These are phyloP conservation scores for Xylariomycetidae sp. DNA, from an alignment of 2,329 filamentous ascomycete genomes.

Conservation along the genomic window DNA sequence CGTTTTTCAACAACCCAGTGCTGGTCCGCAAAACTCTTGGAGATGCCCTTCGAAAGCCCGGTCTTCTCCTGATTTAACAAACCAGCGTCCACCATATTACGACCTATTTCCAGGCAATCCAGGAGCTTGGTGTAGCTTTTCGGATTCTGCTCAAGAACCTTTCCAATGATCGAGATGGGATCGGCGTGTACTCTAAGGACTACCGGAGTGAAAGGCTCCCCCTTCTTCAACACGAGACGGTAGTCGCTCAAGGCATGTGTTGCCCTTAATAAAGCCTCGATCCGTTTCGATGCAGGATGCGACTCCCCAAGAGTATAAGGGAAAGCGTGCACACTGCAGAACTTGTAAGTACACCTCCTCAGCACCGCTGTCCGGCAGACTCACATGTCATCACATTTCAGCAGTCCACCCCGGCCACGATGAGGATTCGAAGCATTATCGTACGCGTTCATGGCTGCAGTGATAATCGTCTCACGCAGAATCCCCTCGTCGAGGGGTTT, in stretches of 20 bases:
- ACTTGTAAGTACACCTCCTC: slow-evolving; percentile 2
- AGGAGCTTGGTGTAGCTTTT: slow-evolving; percentile 69
- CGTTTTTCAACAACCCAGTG: slow-evolving; percentile 51
- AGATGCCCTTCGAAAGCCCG: slow-evolving; percentile 16
- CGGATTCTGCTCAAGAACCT: slow-evolving; percentile 69
- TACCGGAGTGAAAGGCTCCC: slow-evolving; percentile 73
- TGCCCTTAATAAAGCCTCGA: slow-evolving; percentile 61
- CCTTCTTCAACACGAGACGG: slow-evolving; percentile 70
- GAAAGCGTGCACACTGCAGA: slow-evolving; percentile 55
- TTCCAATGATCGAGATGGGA: slow-evolving; percentile 65
- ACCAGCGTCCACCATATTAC: slow-evolving; percentile 58
- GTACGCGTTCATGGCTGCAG: slow-evolving; percentile 62
- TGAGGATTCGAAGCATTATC: slow-evolving; percentile 81
- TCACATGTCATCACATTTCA: slow-evolving; percentile 71
- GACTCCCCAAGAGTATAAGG: slow-evolving; percentile 49
- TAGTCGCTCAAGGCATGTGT: slow-evolving; percentile 74
- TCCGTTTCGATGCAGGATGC: slow-evolving; percentile 43
- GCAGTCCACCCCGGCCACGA: slow-evolving; percentile 66
- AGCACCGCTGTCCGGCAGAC: slow-evolving; percentile 23
- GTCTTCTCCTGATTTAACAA: slow-evolving; percentile 32
- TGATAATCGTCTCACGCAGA: slow-evolving; percentile 56
- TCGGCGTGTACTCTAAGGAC: slow-evolving; percentile 71
- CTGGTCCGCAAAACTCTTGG: slow-evolving; percentile 23
- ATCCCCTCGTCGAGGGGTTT: slow-evolving; percentile 41
- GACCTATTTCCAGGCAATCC: slow-evolving; percentile 63